Conservation (phyloP, 495 filamentous ascomycete species). For the Cudoniella acicularis region DNA sequence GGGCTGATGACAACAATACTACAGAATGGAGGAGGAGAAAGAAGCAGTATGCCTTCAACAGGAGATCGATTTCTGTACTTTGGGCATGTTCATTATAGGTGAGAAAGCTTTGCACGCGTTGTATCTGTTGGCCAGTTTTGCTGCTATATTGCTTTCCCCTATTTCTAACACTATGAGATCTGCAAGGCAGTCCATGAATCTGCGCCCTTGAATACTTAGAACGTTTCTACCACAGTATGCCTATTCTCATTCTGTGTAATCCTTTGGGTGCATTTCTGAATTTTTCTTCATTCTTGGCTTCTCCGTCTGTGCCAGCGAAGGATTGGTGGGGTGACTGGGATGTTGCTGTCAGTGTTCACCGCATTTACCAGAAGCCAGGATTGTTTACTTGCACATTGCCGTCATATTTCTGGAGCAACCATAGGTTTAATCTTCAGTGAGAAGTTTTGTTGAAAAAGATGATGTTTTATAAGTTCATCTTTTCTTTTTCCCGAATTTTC, state of each 20-base stretch:
- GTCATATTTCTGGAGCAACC: neutral
- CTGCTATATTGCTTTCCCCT: neutral
- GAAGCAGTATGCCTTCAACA: slow-evolving; percentile 22
- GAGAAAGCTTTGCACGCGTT: slow-evolving; percentile 17
- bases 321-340: neutral
- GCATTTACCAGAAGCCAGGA: neutral
- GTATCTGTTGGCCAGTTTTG: neutral
- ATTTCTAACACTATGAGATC: neutral
- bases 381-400: neutral
- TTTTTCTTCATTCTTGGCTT: neutral
- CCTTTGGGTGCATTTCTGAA: no score
- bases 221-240: no score
- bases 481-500: slow-evolving; percentile 8
- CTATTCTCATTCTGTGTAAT: no score
- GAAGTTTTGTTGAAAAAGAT: no score
- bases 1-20: neutral
- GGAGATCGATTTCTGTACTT: slow-evolving; percentile 73
- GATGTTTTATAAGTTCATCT: neutral
- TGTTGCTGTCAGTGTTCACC: neutral
- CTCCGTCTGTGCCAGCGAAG: neutral
- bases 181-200: neutral
- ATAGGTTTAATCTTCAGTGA: no score
- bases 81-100: slow-evolving; percentile 98
- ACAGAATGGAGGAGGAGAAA: slow-evolving; percentile 13
- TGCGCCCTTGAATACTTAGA: no score